These are phyloP conservation scores for Oxytropis ochrocephala DNA, from an alignment of 306 rosid genomes.

Conservation along the genomic window DNA sequence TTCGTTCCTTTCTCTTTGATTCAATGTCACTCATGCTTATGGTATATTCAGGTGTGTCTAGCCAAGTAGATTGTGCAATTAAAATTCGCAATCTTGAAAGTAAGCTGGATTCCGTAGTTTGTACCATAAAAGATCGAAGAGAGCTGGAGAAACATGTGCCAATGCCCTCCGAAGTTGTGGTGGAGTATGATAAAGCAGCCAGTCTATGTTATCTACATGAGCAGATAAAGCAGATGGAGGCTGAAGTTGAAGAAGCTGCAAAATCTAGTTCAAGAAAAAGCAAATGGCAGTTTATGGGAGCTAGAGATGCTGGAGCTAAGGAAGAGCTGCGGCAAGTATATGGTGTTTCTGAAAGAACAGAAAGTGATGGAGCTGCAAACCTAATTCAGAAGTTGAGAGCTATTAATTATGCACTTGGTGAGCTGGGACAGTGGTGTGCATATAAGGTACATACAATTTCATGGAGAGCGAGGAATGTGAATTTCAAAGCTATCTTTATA, in stretches of 20 bases:
- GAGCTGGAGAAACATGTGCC: constrained; percentile 98
- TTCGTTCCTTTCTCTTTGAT: background rate
- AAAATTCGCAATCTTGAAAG: constrained; percentile 98
- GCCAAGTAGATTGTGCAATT: constrained; percentile 95
- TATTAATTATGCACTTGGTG: constrained; percentile 95
- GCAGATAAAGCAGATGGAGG: constrained; percentile 92
- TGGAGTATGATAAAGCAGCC: constrained; percentile 90
- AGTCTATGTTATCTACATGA: constrained; percentile 89
- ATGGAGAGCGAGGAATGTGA: background rate
- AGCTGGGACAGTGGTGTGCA: constrained; percentile 98
- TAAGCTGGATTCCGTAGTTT: constrained; percentile 91
- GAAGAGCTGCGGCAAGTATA: constrained; percentile 96
- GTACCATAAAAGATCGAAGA: constrained; percentile 94
- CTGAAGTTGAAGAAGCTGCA: constrained; percentile 97
- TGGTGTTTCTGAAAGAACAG: constrained; percentile 98
- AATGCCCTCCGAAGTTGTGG: constrained; percentile 92
- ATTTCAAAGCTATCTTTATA: constrained; percentile 12
- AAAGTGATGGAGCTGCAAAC: constrained; percentile 98
- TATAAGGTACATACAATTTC: constrained; percentile 54
- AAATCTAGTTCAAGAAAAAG: constrained; percentile 90
- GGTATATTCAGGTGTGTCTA: constrained; percentile 84
- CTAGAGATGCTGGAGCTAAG: constrained; percentile 99
- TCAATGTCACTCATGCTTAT: constrained; percentile 19
- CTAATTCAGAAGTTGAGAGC: constrained; percentile 94
- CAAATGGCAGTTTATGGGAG: constrained; percentile 99